A percentile compares a stretch with the other conserved stretches of the same genome.
phyloP scores from a whole-genome alignment of 148 eudicot species.

The Silene conica region DNA sequence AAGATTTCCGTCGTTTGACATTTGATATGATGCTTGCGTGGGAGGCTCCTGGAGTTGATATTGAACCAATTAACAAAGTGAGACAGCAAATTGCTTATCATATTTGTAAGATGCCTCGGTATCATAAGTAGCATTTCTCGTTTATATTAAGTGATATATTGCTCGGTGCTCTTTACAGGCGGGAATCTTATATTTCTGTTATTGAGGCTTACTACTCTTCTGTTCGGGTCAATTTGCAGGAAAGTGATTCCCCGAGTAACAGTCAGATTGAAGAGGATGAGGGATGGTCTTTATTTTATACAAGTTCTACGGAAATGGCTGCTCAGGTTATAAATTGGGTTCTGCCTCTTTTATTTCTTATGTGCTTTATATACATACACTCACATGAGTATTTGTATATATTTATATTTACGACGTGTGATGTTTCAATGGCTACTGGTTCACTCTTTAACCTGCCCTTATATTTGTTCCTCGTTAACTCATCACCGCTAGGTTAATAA shows the following conservation, averaged over 20 bases:
- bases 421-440: not conserved
- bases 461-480: not conserved
- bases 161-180: too few relatives aligned
- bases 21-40: slow-evolving; percentile 91
- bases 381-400: too few relatives aligned
- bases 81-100: slow-evolving; percentile 29
- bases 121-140: not conserved
- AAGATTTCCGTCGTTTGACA: slow-evolving; percentile 63
- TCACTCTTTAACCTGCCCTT: not conserved
- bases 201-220: too few relatives aligned
- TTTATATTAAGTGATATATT: not conserved
- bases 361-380: too few relatives aligned
- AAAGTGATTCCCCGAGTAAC: slow-evolving; percentile 35
- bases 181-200: not conserved
- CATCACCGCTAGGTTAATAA: slow-evolving; percentile 47
- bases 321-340: slow-evolving; percentile 48
- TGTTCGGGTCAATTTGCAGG: slow-evolving; percentile 35
- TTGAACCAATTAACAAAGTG: slow-evolving; percentile 34
- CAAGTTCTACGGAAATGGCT: slow-evolving; percentile 67
- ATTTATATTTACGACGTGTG: too few relatives aligned
- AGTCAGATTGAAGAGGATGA: slow-evolving; percentile 61
- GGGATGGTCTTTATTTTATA: slow-evolving; percentile 73
- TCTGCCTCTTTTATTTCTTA: not conserved
- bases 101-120: slow-evolving; percentile 26
- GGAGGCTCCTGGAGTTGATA: slow-evolving; percentile 56